Evolutionary conservation across 1,139 yeast genomes (phyloP).

Genomic region (Hanseniaspora gamundiae): DNA sequence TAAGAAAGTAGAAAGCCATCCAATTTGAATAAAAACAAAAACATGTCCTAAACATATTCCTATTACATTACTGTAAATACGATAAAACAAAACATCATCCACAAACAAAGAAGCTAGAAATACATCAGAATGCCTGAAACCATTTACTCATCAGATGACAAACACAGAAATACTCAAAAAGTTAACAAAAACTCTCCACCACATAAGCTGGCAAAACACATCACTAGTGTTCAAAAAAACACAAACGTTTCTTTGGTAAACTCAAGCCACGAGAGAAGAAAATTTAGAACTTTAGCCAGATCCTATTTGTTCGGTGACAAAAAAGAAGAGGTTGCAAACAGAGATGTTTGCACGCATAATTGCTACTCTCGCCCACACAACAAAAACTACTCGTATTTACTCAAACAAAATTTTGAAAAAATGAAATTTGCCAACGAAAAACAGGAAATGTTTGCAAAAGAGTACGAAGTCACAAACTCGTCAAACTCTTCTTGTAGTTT

Average conservation of each 20-base stretch:
- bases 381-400: no score
- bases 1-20: background rate
- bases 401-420: background rate
- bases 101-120: background rate
- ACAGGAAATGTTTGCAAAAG: no score
- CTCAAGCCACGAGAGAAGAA: conserved; percentile 5
- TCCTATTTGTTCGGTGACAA: conserved; percentile 4
- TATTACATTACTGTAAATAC: no score
- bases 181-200: no score
- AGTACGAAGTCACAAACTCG: no score
- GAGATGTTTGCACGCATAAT: background rate
- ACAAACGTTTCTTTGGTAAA: background rate
- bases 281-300: conserved; percentile 6
- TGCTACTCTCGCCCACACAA: no score
- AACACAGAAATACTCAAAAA: background rate
- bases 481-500: no score
- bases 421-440: no score
- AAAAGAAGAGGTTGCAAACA: background rate
- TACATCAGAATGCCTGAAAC: background rate
- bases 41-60: no score
- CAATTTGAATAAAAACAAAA: background rate
- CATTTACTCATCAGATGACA: background rate
- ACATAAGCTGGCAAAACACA: background rate
- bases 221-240: background rate
- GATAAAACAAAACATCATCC: no score